A percentile compares a stretch with the other conserved stretches of the same genome.
Evolutionary conservation across 192 early-diverging fungal genomes (phyloP).

Genomic region (Martensiomyces pterosporus): DNA sequence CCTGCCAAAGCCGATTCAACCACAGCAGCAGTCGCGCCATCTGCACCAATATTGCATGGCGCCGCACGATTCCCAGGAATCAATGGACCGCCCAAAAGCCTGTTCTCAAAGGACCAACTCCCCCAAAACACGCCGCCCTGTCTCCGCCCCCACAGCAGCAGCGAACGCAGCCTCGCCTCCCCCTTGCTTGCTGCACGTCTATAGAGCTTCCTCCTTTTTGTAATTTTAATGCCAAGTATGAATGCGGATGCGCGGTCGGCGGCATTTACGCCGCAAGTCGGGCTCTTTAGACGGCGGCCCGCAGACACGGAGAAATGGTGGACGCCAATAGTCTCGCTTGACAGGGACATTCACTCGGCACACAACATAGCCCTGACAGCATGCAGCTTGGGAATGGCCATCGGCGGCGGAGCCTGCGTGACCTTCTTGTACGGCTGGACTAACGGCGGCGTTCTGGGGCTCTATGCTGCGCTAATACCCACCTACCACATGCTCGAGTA

Average conservation of each 20-base stretch:
- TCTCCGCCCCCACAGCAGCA: too few relatives aligned
- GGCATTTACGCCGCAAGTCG: slow-evolving; percentile 14
- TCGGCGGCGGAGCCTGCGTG: slow-evolving; percentile 53
- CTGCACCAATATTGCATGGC: too few relatives aligned
- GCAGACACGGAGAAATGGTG: slow-evolving; percentile 22
- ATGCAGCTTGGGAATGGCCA: slow-evolving; percentile 61
- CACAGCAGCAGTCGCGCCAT: too few relatives aligned
- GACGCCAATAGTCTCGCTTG: slow-evolving; percentile 51
- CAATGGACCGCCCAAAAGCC: too few relatives aligned
- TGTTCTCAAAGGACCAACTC: too few relatives aligned
- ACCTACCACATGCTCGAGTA: slow-evolving; percentile 89
- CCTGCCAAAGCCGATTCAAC: too few relatives aligned
- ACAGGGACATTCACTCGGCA: slow-evolving; percentile 64
- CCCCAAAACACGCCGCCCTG: too few relatives aligned
- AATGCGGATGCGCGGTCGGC: background rate
- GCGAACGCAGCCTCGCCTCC: too few relatives aligned
- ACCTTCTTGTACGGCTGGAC: slow-evolving; percentile 25
- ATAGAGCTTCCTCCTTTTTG: background rate
- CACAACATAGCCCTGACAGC: slow-evolving; percentile 80
- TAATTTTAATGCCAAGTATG: too few relatives aligned
- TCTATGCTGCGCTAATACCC: slow-evolving; percentile 62
- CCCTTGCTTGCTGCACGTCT: too few relatives aligned
- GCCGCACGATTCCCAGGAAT: too few relatives aligned
- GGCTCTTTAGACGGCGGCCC: slow-evolving; percentile 11
- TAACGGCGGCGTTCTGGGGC: slow-evolving; percentile 52